phyloP scores from a whole-genome alignment of 129 eudicot genomes.

The Mikania micrantha region DNA sequence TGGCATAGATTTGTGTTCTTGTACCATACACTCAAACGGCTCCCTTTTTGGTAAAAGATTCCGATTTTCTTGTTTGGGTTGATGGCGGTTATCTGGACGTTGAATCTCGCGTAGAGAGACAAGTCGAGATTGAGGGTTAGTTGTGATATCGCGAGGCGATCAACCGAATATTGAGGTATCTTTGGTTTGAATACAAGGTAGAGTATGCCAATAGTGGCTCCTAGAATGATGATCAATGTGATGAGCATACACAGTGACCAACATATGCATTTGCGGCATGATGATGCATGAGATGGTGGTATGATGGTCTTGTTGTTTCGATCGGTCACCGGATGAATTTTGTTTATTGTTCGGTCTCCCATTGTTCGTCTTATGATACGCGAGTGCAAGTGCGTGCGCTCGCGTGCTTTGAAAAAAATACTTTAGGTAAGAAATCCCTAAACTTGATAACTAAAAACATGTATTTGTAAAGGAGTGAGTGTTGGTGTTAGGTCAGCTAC shows the following conservation, averaged over 20 bases:
- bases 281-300: not conserved
- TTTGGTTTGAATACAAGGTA: slow-evolving; percentile 75
- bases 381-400: not conserved
- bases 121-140: slow-evolving; percentile 55
- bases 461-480: slow-evolving; percentile 17
- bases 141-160: slow-evolving; percentile 56
- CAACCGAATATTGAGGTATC: slow-evolving; percentile 69
- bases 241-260: slow-evolving; percentile 52
- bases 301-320: not conserved
- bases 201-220: slow-evolving; percentile 42
- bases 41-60: slow-evolving; percentile 69
- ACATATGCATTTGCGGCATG: slow-evolving; percentile 59
- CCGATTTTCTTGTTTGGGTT: slow-evolving; percentile 91
- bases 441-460: not conserved
- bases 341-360: slow-evolving; percentile 13
- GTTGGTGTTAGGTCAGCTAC: slow-evolving; percentile 30
- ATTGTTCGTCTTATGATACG: not conserved
- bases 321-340: slow-evolving; percentile 7
- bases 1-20: slow-evolving; percentile 64
- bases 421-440: not conserved
- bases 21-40: slow-evolving; percentile 81
- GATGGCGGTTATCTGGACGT: slow-evolving; percentile 59
- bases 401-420: not conserved
- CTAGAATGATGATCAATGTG: slow-evolving; percentile 42
- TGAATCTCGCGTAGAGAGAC: slow-evolving; percentile 62